Evolutionary conservation across 2,329 filamentous ascomycete species (phyloP).

Genomic region (Cladorrhinum sp.): DNA sequence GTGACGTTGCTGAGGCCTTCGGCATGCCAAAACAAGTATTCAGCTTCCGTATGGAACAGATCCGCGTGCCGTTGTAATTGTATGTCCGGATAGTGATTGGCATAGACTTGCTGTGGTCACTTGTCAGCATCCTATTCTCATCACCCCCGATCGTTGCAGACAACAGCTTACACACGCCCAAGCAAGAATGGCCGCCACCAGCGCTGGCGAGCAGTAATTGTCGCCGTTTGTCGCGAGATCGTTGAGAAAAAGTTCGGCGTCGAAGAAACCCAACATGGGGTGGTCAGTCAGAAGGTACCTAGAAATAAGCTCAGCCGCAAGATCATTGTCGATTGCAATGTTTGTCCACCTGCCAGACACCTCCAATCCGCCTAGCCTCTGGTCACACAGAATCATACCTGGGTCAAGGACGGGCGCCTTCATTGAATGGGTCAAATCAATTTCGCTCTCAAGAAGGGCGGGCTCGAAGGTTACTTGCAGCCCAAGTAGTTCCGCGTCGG

Average conservation of each 20-base stretch:
- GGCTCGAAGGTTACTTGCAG: not conserved
- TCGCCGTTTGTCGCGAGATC: conserved; percentile 6
- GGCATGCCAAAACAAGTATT: not conserved
- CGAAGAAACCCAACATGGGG: conserved; percentile 14
- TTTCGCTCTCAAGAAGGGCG: not conserved
- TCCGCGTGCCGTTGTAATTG: not conserved
- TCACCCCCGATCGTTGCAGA: not conserved
- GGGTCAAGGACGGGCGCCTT: not conserved
- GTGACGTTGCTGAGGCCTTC: not conserved
- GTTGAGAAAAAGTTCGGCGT: conserved; percentile 19
- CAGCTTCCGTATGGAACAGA: not conserved
- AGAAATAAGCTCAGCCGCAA: conserved; percentile 18
- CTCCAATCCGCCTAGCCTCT: not conserved
- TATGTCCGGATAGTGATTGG: not conserved
- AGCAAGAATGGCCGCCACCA: conserved; percentile 11
- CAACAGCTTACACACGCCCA: conserved; percentile 14
- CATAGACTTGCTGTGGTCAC: not conserved
- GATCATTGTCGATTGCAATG: conserved; percentile 11
- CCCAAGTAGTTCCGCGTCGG: not conserved
- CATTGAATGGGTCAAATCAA: not conserved
- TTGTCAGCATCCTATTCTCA: not conserved
- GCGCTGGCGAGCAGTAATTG: conserved; percentile 12
- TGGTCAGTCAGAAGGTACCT: conserved; percentile 20
- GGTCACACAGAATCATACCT: not conserved
- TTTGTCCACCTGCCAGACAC: conserved; percentile 13